A percentile compares a stretch with the other conserved stretches of the same genome.
Conservation (phyloP, 176 grass and related monocot genomes). For the Triticum urartu region DNA sequence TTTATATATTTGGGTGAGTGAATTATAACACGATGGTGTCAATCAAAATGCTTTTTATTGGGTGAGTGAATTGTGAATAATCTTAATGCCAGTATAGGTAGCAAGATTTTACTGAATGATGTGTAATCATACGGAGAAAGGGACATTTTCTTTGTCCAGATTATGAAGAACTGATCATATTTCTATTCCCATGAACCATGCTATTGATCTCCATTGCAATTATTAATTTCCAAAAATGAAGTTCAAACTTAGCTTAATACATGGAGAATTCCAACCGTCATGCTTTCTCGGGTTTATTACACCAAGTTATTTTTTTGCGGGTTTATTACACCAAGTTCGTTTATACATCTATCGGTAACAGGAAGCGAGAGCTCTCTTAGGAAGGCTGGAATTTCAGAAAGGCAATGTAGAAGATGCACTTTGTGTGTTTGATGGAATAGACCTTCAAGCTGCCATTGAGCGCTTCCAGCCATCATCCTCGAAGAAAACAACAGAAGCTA, state of each 20-base stretch:
- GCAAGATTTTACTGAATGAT: neutral
- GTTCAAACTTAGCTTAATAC: neutral
- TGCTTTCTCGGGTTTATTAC: neutral
- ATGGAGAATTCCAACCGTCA: neutral
- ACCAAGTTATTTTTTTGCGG: neutral
- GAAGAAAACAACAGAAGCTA: conserved; percentile 48
- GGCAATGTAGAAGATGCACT: conserved; percentile 89
- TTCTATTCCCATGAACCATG: neutral
- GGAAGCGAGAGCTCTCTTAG: conserved; percentile 90
- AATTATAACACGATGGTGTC: neutral
- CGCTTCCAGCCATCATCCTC: conserved; percentile 52
- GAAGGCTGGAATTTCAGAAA: conserved; percentile 87
- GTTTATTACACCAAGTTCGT: neutral
- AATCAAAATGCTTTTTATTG: neutral
- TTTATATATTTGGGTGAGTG: neutral
- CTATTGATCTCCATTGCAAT: neutral
- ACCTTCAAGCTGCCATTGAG: conserved; percentile 78
- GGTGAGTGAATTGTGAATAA: neutral
- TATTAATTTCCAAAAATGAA: neutral
- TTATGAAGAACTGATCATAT: neutral
- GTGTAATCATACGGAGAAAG: neutral
- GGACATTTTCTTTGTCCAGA: neutral
- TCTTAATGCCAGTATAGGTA: neutral
- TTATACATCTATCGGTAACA: neutral
- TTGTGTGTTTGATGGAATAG: conserved; percentile 87